A percentile compares a stretch with the other conserved stretches of the same genome.
Evolutionary conservation across 371 early-diverging fungal genomes (phyloP).

Genomic region (Mortierella sp.): DNA sequence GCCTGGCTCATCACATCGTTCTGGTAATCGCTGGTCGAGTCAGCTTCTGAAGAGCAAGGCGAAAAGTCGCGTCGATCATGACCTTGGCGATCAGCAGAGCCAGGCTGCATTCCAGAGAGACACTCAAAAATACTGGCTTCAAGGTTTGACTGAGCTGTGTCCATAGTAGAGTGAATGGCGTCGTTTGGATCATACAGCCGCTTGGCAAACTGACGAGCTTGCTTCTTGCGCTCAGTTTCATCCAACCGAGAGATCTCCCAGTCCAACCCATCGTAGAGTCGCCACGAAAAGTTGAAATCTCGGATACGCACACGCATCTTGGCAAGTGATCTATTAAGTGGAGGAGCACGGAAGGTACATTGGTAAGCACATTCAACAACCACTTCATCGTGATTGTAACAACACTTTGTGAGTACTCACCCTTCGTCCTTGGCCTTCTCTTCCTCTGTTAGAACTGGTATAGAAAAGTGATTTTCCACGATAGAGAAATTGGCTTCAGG

Average conservation of each 20-base stretch:
- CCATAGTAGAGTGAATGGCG: conserved; percentile 38
- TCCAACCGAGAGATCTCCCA: conserved; percentile 51
- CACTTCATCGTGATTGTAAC: no score
- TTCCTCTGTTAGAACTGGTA: conserved; percentile 61
- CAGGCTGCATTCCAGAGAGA: conserved; percentile 41
- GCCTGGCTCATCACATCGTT: conserved; percentile 58
- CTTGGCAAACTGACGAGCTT: conserved; percentile 50
- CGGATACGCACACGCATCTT: conserved; percentile 65
- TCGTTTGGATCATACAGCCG: conserved; percentile 52
- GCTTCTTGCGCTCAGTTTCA: conserved; percentile 50
- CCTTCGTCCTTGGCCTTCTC: conserved; percentile 52
- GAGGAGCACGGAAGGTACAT: not conserved
- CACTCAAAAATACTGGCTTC: conserved; percentile 49
- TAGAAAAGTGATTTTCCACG: conserved; percentile 76
- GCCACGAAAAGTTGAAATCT: conserved; percentile 74
- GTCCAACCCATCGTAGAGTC: conserved; percentile 72
- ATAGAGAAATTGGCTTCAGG: conserved; percentile 61
- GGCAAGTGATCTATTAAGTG: conserved; percentile 41
- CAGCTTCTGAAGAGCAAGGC: conserved; percentile 47
- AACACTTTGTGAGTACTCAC: conserved; percentile 9
- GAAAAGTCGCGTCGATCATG: conserved; percentile 24
- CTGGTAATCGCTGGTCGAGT: conserved; percentile 56
- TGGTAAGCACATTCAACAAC: not conserved
- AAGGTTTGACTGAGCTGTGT: conserved; percentile 44
- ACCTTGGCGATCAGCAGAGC: conserved; percentile 25